Evolutionary conservation across 2,329 filamentous ascomycete species (phyloP).

Genomic region (Acarospora socialis): DNA sequence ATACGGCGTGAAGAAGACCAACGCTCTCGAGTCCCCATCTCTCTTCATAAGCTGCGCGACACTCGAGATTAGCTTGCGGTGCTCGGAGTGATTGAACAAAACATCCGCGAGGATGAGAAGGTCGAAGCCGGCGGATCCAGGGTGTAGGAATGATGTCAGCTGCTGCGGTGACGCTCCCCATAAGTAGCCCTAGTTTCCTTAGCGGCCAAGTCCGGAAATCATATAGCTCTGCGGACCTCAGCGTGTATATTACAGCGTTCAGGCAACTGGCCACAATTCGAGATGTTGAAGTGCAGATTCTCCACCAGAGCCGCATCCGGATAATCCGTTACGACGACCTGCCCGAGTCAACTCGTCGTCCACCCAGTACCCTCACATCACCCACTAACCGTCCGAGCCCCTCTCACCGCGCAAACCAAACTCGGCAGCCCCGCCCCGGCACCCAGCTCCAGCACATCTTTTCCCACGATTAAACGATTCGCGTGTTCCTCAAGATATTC

Average conservation of each 20-base stretch:
- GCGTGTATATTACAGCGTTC: no score
- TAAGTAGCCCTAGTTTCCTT: slow-evolving; percentile 51
- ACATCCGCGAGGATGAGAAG: slow-evolving; percentile 76
- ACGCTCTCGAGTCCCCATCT: slow-evolving; percentile 43
- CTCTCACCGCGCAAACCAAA: slow-evolving; percentile 59
- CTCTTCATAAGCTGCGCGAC: slow-evolving; percentile 52
- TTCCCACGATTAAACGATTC: slow-evolving; percentile 43
- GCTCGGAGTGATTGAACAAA: slow-evolving; percentile 82
- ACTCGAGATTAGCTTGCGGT: slow-evolving; percentile 59
- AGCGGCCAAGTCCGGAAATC: no score
- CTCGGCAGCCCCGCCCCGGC: slow-evolving; percentile 76
- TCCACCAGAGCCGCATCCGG: slow-evolving; percentile 70
- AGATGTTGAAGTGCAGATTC: slow-evolving; percentile 65
- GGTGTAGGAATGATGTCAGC: slow-evolving; percentile 44
- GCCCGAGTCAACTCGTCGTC: slow-evolving; percentile 5
- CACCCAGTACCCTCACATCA: not conserved
- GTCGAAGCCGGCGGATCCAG: slow-evolving; percentile 51
- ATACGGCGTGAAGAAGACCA: slow-evolving; percentile 92
- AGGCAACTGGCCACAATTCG: slow-evolving; percentile 36
- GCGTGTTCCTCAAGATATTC: slow-evolving; percentile 61
- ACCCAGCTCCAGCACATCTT: slow-evolving; percentile 74
- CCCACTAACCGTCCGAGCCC: slow-evolving; percentile 41
- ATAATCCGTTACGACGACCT: slow-evolving; percentile 72
- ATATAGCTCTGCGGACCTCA: no score
- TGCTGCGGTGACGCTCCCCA: slow-evolving; percentile 58